Percentiles rank a stretch among this genome's conserved stretches.
Evolutionary conservation across 2,329 filamentous ascomycete genomes (phyloP).

Genomic region (Epichloe coenophiala): DNA sequence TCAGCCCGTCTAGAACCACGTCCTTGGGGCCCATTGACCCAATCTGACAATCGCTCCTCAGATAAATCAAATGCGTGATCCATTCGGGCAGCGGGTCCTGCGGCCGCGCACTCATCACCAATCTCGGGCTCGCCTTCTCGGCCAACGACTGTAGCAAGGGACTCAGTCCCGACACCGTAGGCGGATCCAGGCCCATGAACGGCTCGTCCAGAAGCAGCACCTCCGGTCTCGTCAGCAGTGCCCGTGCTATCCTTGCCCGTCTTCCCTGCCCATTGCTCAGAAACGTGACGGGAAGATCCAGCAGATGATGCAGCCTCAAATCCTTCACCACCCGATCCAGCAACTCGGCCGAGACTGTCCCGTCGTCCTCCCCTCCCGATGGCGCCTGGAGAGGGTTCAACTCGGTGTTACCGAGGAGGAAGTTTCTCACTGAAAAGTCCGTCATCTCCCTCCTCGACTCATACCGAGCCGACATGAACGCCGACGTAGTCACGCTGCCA

Average conservation of each 20-base stretch:
- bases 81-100: constrained; percentile 82
- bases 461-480: constrained; percentile 81
- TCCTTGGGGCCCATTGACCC: constrained; percentile 51
- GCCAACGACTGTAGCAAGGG: constrained; percentile 57
- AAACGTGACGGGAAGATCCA: constrained; percentile 75
- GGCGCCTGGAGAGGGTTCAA: constrained; percentile 52
- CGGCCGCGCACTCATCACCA: constrained; percentile 66
- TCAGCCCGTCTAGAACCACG: constrained; percentile 42
- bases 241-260: constrained; percentile 75
- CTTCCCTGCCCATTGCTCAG: constrained; percentile 89
- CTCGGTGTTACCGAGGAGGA: constrained; percentile 67
- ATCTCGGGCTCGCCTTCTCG: constrained; percentile 48
- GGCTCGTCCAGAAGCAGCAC: constrained; percentile 82
- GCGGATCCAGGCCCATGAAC: constrained; percentile 90
- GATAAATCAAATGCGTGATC: constrained; percentile 72
- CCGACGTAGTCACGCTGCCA: constrained; percentile 47
- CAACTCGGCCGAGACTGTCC: constrained; percentile 31
- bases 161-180: constrained; percentile 60
- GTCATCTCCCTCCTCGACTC: constrained; percentile 78
- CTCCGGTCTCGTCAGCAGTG: constrained; percentile 65
- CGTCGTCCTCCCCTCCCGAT: constrained; percentile 29
- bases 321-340: constrained; percentile 54
- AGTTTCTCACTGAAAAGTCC: constrained; percentile 75
- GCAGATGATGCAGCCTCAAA: constrained; percentile 52
- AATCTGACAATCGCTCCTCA: constrained; percentile 54